Conservation (phyloP, 1,284 basidiomycete species). For the Fomitopsis pinicola region DNA sequence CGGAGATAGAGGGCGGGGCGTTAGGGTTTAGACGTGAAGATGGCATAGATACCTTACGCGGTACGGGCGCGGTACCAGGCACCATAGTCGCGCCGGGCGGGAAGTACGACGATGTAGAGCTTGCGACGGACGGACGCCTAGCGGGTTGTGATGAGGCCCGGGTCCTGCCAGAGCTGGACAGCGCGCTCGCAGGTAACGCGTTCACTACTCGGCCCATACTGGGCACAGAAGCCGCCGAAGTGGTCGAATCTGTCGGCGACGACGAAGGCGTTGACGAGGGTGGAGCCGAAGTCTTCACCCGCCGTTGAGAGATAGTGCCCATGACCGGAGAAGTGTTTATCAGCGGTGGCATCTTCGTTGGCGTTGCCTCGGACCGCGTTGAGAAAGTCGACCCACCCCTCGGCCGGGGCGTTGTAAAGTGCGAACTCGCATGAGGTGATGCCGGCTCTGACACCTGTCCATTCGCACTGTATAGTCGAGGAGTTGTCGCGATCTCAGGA, state of each 20-base stretch:
- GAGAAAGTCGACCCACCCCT: conserved; percentile 48
- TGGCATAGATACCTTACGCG: conserved; percentile 58
- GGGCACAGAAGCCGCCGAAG: conserved; percentile 38
- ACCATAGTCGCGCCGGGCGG: conserved; percentile 29
- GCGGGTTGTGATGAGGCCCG: conserved; percentile 71
- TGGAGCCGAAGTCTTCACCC: conserved; percentile 58
- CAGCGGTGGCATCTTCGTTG: conserved; percentile 29
- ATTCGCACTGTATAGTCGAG: conserved; percentile 25
- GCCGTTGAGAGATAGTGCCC: conserved; percentile 67
- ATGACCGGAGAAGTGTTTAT: conserved; percentile 58
- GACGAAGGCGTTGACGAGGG: conserved; percentile 42
- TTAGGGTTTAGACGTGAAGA: conserved; percentile 48
- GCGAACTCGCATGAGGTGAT: conserved; percentile 28
- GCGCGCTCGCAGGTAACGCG: conserved; percentile 37
- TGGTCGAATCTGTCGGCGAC: conserved; percentile 55
- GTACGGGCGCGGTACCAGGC: conserved; percentile 24
- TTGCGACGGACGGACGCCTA: conserved; percentile 48
- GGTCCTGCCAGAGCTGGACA: conserved; percentile 33
- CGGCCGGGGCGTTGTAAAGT: conserved; percentile 40
- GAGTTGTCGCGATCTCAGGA: conserved; percentile 30
- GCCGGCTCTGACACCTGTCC: conserved; percentile 12
- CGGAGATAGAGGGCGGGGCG: conserved; percentile 40
- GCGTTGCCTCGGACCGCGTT: conserved; percentile 37
- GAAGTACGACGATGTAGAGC: conserved; percentile 20
- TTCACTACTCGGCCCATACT: conserved; percentile 34